Conservation (phyloP, 2,329 filamentous ascomycete genomes). For the Xylariaceae sp. region DNA sequence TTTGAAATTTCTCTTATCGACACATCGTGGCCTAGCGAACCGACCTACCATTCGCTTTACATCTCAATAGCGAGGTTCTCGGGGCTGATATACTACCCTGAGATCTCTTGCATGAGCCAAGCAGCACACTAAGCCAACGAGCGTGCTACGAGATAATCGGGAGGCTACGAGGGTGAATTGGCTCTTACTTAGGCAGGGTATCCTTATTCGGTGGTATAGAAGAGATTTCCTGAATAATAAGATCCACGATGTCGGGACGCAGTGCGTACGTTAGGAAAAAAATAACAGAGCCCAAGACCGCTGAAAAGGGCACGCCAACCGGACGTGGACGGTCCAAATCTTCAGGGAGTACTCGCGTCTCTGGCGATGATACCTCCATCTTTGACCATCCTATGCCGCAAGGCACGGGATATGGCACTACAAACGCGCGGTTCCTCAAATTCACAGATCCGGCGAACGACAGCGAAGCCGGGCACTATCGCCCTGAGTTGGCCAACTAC, state of each 20-base stretch:
- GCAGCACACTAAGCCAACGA: constrained; percentile 4
- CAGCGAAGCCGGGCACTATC: constrained; percentile 37
- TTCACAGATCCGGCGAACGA: constrained; percentile 50
- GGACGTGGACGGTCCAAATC: constrained; percentile 46
- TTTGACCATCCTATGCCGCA: constrained; percentile 47
- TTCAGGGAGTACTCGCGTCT: constrained; percentile 39
- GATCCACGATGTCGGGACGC: constrained; percentile 57
- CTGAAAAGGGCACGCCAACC: constrained; percentile 35
- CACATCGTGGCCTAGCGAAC: neutral
- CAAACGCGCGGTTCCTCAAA: constrained; percentile 53
- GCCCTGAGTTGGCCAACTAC: constrained; percentile 33
- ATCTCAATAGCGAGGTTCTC: neutral
- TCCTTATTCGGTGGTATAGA: neutral
- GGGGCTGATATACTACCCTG: neutral
- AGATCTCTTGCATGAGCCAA: neutral
- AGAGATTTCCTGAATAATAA: neutral
- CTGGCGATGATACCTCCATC: constrained; percentile 47
- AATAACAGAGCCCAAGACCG: constrained; percentile 55
- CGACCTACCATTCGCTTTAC: neutral
- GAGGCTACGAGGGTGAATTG: neutral
- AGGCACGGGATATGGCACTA: constrained; percentile 50
- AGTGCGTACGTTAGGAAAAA: constrained; percentile 66
- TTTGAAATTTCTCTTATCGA: neutral
- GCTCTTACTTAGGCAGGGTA: neutral
- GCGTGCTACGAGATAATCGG: constrained; percentile 14